phyloP scores from a whole-genome alignment of 208 protist genomes.

The Acanthamoeba sp. region DNA sequence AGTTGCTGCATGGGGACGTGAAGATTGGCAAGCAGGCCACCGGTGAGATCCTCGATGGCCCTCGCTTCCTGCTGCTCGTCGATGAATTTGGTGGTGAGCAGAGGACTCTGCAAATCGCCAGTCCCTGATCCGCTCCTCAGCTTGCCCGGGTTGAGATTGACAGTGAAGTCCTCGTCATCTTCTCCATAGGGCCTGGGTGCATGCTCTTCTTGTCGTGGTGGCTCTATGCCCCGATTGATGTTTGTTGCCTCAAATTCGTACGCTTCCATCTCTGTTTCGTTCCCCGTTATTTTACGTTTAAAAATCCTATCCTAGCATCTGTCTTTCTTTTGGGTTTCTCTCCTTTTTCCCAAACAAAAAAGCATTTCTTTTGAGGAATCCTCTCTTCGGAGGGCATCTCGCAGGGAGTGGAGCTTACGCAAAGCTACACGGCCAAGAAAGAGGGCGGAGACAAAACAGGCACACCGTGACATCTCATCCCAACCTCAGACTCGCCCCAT shows the following conservation, averaged over 20 bases:
- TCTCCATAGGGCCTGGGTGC: background rate
- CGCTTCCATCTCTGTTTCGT: background rate
- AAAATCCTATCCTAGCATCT: too few species aligned
- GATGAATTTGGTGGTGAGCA: slow-evolving; percentile 16
- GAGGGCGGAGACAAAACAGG: too few species aligned
- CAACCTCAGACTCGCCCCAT: background rate
- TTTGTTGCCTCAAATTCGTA: slow-evolving; percentile 25
- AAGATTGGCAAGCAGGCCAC: slow-evolving; percentile 34
- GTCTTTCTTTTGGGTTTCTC: background rate
- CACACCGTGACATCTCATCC: too few species aligned
- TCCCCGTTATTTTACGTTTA: background rate
- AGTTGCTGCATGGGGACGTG: slow-evolving; percentile 56
- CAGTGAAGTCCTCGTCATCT: background rate
- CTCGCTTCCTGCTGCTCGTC: slow-evolving; percentile 44
- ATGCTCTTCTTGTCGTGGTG: background rate
- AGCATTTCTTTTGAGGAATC: too few species aligned
- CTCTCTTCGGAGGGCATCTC: too few species aligned
- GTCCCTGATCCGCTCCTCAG: background rate
- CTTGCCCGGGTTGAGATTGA: slow-evolving; percentile 18
- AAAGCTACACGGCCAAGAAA: too few species aligned
- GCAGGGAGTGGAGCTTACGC: too few species aligned
- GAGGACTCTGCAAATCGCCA: background rate
- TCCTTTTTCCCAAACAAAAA: background rate
- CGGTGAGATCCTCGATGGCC: slow-evolving; percentile 61
- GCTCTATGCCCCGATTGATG: background rate